Evolutionary conservation across 192 early-diverging fungal genomes (phyloP), one percentile per base, ranked within the genome.

Genomic region (Paraglomus brasilianum): DNA sequence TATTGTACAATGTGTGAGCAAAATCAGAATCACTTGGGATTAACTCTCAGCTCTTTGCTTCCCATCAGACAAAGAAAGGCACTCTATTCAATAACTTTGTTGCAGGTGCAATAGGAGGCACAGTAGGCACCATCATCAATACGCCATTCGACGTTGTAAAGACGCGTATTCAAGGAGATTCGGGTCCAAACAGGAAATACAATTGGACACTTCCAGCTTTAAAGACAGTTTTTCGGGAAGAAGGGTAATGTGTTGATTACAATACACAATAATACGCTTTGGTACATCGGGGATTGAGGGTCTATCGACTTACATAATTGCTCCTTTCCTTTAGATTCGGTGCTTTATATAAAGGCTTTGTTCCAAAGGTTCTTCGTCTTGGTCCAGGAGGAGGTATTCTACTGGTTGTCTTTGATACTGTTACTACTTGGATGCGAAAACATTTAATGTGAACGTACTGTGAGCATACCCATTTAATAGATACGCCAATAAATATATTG

Each of bases 141-240:
- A 96, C 93, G 15, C 96, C 96, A 17, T 88, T 94, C 48, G 96
- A 98, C 81, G 96, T 98, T 30, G 94, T 95, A 64, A 98, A 98
- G 86, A 95, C 94, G 5, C 86, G 96, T 59, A 89, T 98, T 57
- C 96, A 98, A 79, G 90, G 92, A 80, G 85, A 92, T 70, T 74
- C 81, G 15, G 81, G 76, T 40, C 78, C 79, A 1, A 85, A 89
- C 2, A 84, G 81, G 56, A 94, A 93, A 78, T 98, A 98, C 78
- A 91, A 90, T 82, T 94, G 94, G 86, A 84, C 93, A 47, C 13
- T 95, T 64, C 91, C 93, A 1, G 86, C 91, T 4, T 75, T 95
- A 43, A 82, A 69, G 10, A 87, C 82, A 15, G 91, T 98, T 66
- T 85, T 83, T 45, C 81, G 86, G 44, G 96, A 98, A 78, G 96